Evolutionary conservation across 1,284 basidiomycete genomes (phyloP), one percentile per base, ranked within the genome.

Genomic region (Sporisorium scitamineum): DNA sequence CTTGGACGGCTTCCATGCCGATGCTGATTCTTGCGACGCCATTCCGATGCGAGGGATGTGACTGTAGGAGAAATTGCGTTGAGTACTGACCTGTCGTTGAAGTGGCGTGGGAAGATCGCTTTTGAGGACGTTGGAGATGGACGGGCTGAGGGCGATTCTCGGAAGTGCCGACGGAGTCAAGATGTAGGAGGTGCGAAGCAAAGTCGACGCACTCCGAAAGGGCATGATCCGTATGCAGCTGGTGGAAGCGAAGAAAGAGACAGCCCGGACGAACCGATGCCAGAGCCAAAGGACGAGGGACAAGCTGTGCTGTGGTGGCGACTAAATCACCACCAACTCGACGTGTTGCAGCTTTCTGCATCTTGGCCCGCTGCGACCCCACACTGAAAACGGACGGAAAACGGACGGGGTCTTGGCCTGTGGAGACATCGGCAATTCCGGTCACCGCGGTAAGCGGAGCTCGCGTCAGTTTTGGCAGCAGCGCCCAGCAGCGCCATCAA

Each of bases 1-100:
- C 54, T 66, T 72, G 55, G 65, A 65, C n/a, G 73, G 69, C 48
- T 70, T 75, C 72, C 72, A 75, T 2, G 52, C 67, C 42, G 52
- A 44, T 9, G 59, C 60, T 31, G 67, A 58, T 5, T 29, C 14
- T 26, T 50, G 45, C 9, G 60, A 34, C 13, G 54, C 60, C 72
- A 75, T 75, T 50, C 61, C 60, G 62, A 74, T 57, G 18, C 32
- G 47, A 14, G 11, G 4, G 5, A 11, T 41, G 68, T 58, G 58
- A 65, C 62, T 70, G 45, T 54, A 56, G 3, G 54, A 59, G 18
- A 66, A 22, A 22, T 22, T 37, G 52, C 59, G 45, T 16, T n/a
- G 22, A 24, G n/a, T n/a, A n/a, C n/a, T n/a, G n/a, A n/a, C n/a
- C n/a, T 18, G 20, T 18, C 27, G 27, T 13, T 8, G 18, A 20